Evolutionary conservation across 352 stramenopile species (phyloP), one percentile per base, ranked within the genome.

Genomic region (Phytophthora idaei): DNA sequence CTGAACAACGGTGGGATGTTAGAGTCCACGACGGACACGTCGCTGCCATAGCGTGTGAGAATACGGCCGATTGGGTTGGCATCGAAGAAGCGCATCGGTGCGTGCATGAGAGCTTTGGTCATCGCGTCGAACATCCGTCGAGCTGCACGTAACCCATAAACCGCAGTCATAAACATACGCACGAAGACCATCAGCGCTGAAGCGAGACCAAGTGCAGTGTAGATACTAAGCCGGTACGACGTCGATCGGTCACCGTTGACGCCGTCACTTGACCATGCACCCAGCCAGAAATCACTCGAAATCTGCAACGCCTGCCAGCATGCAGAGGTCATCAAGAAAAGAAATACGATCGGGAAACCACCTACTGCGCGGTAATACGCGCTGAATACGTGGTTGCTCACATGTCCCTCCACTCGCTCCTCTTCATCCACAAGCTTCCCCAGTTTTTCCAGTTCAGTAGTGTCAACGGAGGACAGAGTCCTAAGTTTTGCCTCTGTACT

Each of bases 11-110:
- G 77, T 8, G 83, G 74, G 2, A 93, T 73, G 37, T 91, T 84
- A 3, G 97, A 74, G 73, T 98, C 93, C 29, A 98, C 78, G 9
- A 89, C 90, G 32, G 96, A 90, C 55, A 98, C 95, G 66, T 98
- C 94, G 5, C 86, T 86, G 3, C 79, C 79, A 76, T 98, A 98
- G 4, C 94, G 78, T 28, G 95, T 97, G 2, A 98, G 44, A 54
- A 98, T 97, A 7, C 90, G 79, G 1, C 91, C 92, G 2, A 94
- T 78, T 4, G 93, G 94, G 51, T 97, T 98, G 2, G 88, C 90
- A 69, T 98, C 93, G 74, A 98, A 98, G 68, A 98, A 98, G 6
- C 82, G 64, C 61, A 98, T 87, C 3, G 94, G 92, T 15, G 94
- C 94, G 34, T 85, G 67, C 27, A 98, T 77, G 8, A 98, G 81